phyloP scores from a whole-genome alignment of 495 filamentous ascomycete species.

The Aspergillus mulundensis region DNA sequence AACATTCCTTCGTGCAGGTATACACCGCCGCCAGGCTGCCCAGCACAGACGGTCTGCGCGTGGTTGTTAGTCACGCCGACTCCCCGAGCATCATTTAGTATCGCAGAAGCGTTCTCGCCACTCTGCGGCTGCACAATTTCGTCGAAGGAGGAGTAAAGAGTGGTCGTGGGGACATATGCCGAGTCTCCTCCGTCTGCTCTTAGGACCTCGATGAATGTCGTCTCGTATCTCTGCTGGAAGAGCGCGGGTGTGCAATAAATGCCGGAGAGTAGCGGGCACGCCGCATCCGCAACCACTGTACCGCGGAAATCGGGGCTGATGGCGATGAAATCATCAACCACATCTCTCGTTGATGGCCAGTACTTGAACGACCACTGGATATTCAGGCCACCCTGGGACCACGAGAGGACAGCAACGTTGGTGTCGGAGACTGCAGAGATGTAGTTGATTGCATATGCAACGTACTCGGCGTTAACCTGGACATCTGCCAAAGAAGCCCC shows the following conservation, averaged over 20 bases:
- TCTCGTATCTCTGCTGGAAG: slow-evolving; percentile 42
- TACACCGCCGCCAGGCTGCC: slow-evolving; percentile 31
- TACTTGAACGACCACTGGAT: slow-evolving; percentile 52
- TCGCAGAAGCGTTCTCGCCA: slow-evolving; percentile 41
- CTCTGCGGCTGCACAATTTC: slow-evolving; percentile 41
- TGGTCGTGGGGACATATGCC: slow-evolving; percentile 48
- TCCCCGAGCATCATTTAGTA: slow-evolving; percentile 26
- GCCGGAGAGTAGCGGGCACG: slow-evolving; percentile 21
- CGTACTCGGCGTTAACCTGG: slow-evolving; percentile 41
- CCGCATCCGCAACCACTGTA: slow-evolving; percentile 25
- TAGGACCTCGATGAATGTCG: slow-evolving; percentile 34
- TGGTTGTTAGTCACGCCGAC: slow-evolving; percentile 46
- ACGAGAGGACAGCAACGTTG: slow-evolving; percentile 39
- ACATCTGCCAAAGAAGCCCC: slow-evolving; percentile 33
- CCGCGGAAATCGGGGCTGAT: slow-evolving; percentile 45
- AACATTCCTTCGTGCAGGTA: slow-evolving; percentile 45
- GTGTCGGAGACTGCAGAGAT: slow-evolving; percentile 31
- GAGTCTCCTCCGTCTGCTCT: slow-evolving; percentile 39
- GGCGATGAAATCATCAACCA: slow-evolving; percentile 38
- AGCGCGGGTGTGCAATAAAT: slow-evolving; percentile 29
- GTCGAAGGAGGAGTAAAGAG: slow-evolving; percentile 40
- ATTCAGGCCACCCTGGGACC: slow-evolving; percentile 47
- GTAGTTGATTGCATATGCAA: slow-evolving; percentile 45
- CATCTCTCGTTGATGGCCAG: slow-evolving; percentile 39
- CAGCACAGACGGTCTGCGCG: slow-evolving; percentile 34